Percentiles rank a stretch among this genome's conserved stretches.
Conservation (phyloP, 176 grass and related monocot species). For the Secale cereale region DNA sequence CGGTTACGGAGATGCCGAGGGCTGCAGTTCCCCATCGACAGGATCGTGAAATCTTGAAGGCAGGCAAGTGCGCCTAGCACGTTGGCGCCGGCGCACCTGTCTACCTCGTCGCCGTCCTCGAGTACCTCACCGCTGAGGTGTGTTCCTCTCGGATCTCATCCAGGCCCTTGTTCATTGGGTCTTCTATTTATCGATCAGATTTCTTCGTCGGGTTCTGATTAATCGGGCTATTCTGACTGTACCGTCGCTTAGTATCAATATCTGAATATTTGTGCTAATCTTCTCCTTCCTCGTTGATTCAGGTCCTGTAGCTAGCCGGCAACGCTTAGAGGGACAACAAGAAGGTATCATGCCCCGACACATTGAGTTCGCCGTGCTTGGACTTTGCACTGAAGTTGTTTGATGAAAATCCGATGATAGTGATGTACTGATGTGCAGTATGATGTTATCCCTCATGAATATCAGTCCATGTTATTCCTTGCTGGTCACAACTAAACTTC, state of each 20-base stretch:
- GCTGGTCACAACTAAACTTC: no score
- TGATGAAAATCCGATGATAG: no score
- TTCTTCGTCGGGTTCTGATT: accelerated
- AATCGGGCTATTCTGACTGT: not conserved
- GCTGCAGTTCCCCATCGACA: slow-evolving; percentile 78
- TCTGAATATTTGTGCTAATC: not conserved
- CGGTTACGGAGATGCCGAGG: no score
- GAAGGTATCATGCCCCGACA: slow-evolving; percentile 82
- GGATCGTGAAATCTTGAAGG: slow-evolving; percentile 85
- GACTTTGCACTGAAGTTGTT: no score
- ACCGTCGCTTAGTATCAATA: accelerated
- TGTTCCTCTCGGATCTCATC: not conserved
- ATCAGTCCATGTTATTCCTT: no score
- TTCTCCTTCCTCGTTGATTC: not conserved
- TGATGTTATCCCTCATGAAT: no score
- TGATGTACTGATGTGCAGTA: no score
- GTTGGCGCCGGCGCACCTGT: slow-evolving; percentile 48
- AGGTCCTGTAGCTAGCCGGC: slow-evolving; percentile 69
- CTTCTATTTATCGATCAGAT: not conserved
- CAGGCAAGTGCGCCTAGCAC: slow-evolving; percentile 76
- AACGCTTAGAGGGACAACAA: slow-evolving; percentile 89
- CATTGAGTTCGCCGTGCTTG: slow-evolving; percentile 62
- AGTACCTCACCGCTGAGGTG: slow-evolving; percentile 40
- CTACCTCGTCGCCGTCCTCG: slow-evolving; percentile 34
- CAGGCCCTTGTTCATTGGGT: not conserved